Percentiles rank a stretch among this genome's conserved stretches.
These are phyloP conservation scores for Purshia tridentata DNA, from an alignment of 306 rosid genomes.

Conservation along the genomic window DNA sequence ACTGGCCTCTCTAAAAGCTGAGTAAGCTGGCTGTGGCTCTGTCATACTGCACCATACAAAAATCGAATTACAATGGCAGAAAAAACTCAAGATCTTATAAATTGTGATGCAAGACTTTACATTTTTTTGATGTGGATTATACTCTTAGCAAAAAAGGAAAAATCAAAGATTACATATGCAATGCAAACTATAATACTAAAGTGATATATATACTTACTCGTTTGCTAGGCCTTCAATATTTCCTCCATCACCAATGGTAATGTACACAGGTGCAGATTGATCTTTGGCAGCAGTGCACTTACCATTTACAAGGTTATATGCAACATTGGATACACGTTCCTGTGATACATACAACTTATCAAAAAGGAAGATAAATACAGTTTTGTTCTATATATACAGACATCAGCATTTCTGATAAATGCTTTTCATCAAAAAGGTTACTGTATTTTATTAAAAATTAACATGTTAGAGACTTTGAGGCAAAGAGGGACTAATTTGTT, in stretches of 20 bases:
- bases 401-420: neutral
- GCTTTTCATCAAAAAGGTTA: neutral
- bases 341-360: constrained; percentile 9
- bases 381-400: neutral
- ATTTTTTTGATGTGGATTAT: too few relatives aligned
- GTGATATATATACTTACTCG: constrained; percentile 38
- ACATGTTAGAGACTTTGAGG: neutral
- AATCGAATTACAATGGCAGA: too few relatives aligned
- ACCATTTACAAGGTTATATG: constrained; percentile 56
- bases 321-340: constrained; percentile 65
- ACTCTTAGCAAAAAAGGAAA: too few relatives aligned
- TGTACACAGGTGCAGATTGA: constrained; percentile 67
- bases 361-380: neutral
- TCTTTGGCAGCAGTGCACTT: constrained; percentile 53
- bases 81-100: too few relatives aligned
- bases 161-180: too few relatives aligned
- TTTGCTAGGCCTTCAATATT: constrained; percentile 71
- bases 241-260: constrained; percentile 84
- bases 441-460: neutral
- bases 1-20: constrained; percentile 67
- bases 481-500: neutral
- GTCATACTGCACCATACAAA: constrained; percentile 49
- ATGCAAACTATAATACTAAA: neutral
- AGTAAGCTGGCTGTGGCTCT: constrained; percentile 69
- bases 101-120: too few relatives aligned